Base-by-base conservation (phyloP, 495 filamentous ascomycete species). In the Penicillium atrosanguineum region DNA sequence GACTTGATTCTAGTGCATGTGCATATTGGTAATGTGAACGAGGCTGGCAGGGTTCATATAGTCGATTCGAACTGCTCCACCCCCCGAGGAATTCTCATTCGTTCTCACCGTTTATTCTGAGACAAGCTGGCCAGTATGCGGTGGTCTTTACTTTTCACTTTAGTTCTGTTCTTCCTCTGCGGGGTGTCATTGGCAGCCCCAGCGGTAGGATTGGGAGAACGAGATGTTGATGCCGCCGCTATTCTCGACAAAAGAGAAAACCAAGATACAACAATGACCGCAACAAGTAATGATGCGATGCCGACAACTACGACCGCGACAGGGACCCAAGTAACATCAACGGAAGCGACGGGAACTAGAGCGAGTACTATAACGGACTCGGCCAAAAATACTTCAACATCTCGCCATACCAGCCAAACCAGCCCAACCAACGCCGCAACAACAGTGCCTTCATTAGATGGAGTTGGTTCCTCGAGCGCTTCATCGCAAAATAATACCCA, bases 121-220 rank as follows among this genome's bases (percentile, higher is more conserved):
- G 12, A 25, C 12, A 40, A 26, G 4, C 18, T 41, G 3, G 4
- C 16, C 53, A 62, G 44, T 7, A 67, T 67, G 64, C 59, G 59
- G 56, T 65, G 62, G 53, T 46, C 40, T 26, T 42, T 53, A 20
- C 28, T 60, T 3, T 18, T 56, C 20, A 38, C 49, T 1, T 45
- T 60, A 7, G 4, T 60, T 20, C 19, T 59, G 4, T 53, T 53
- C 37, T 39, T 54, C 12, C 44, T 53, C 7, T 49, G 53, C 15
- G 46, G 50, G 26, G 50, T 54, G 49, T 15, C 48, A 48, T 31
- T 62, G 19, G 59, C 61, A 18, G 64, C 64, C 1, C 64, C 64
- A 15, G 45, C 42, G 7, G 41, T 34, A 7, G 46, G 36, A 16
- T 36, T 38, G 2, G 51, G 20, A 19, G 37, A 44, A 36, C 52